A percentile compares a stretch with the other conserved stretches of the same genome.
phyloP scores from a whole-genome alignment of 805 yeast species.

The Kluyveromyces dobzhanskii region DNA sequence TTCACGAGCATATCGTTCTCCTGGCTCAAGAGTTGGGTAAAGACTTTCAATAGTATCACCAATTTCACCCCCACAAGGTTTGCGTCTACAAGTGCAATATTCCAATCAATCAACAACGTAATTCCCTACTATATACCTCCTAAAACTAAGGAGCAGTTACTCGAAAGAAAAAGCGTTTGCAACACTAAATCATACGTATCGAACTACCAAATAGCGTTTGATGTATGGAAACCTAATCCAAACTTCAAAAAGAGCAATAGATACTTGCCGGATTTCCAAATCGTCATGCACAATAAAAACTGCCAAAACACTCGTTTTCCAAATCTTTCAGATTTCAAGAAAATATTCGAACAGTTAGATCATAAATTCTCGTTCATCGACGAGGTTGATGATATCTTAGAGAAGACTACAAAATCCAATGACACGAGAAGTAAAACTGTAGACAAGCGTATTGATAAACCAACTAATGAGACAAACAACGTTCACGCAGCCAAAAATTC shows the following conservation, averaged over 20 bases:
- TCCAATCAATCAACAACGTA: slow-evolving; percentile 22
- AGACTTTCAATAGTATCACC: too few relatives aligned
- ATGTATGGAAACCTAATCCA: slow-evolving; percentile 80
- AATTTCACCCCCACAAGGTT: slow-evolving; percentile 13
- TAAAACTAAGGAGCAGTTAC: slow-evolving; percentile 10
- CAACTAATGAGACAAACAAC: slow-evolving; percentile 11
- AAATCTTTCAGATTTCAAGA: slow-evolving; percentile 33
- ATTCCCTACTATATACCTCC: slow-evolving; percentile 18
- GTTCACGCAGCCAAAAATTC: too few relatives aligned
- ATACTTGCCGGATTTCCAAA: slow-evolving; percentile 65
- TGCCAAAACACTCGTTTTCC: slow-evolving; percentile 37
- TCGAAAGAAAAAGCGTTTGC: not conserved
- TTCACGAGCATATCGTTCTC: not conserved
- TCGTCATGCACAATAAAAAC: slow-evolving; percentile 48
- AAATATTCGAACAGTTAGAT: slow-evolving; percentile 27
- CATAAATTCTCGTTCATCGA: slow-evolving; percentile 28
- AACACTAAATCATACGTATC: too few relatives aligned
- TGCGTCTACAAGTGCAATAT: slow-evolving; percentile 24
- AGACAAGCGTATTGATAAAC: not conserved
- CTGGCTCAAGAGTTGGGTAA: not conserved
- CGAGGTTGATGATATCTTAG: slow-evolving; percentile 10
- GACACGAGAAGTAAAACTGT: slow-evolving; percentile 17
- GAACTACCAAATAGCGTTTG: slow-evolving; percentile 37
- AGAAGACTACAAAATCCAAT: slow-evolving; percentile 2
- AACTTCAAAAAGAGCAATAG: slow-evolving; percentile 64